These are phyloP conservation scores for Aspergillus avenaceus DNA, from an alignment of 495 filamentous ascomycete species.

Conservation along the genomic window DNA sequence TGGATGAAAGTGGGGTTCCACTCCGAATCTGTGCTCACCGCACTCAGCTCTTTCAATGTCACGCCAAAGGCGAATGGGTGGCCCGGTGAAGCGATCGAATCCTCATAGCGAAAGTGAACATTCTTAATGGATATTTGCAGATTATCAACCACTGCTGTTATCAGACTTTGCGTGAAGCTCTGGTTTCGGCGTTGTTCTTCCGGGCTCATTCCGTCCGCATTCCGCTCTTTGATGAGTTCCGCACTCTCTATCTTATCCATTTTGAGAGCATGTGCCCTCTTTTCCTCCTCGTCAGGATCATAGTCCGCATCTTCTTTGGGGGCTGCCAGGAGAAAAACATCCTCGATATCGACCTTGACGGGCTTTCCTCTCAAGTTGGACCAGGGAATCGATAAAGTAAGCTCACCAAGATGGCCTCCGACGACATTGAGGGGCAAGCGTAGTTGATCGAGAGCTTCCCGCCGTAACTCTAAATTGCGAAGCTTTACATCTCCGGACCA, in stretches of 20 bases:
- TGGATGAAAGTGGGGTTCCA: constrained; percentile 96
- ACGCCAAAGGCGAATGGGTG: constrained; percentile 92
- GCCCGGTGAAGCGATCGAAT: constrained; percentile 89
- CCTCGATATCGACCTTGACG: constrained; percentile 89
- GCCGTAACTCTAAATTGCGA: constrained; percentile 82
- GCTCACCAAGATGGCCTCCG: constrained; percentile 85
- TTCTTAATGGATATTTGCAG: constrained; percentile 96
- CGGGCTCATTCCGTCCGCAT: constrained; percentile 84
- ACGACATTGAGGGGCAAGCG: constrained; percentile 94
- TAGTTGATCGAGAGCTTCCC: constrained; percentile 93
- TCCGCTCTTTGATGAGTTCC: constrained; percentile 85
- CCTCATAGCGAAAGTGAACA: constrained; percentile 95
- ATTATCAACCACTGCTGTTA: constrained; percentile 96
- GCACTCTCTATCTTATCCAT: constrained; percentile 97
- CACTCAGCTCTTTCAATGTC: constrained; percentile 91
- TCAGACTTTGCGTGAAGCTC: constrained; percentile 90
- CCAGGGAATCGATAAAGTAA: constrained; percentile 93
- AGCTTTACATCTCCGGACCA: constrained; percentile 98
- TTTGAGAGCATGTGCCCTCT: constrained; percentile 77
- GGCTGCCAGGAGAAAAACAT: constrained; percentile 91
- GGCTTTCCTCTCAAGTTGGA: constrained; percentile 92
- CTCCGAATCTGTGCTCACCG: constrained; percentile 86
- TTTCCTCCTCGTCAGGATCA: constrained; percentile 85
- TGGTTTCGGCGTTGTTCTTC: constrained; percentile 95
- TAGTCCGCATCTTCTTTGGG: constrained; percentile 93